Evolutionary conservation across 768 basidiomycete species (phyloP).

Genomic region (Pleurotus eryngii): DNA sequence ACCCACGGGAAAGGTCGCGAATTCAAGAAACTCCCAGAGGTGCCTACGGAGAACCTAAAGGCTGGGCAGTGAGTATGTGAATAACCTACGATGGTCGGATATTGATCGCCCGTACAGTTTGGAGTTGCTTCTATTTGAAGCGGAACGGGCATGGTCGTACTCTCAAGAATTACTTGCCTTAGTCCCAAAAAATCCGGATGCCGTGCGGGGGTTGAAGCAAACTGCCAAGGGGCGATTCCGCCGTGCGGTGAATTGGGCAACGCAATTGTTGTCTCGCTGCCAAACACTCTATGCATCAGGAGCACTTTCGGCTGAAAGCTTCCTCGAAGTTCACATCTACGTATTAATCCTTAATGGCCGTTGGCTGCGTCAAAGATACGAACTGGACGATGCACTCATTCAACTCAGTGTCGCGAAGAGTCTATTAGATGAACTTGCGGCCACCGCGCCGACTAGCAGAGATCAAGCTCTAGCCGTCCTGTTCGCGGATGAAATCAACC

Average conservation of each 20-base stretch:
- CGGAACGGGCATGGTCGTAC: constrained; percentile 90
- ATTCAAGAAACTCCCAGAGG: constrained; percentile 77
- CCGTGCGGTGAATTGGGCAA: constrained; percentile 75
- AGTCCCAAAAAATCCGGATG: constrained; percentile 46
- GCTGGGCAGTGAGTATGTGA: constrained; percentile 73
- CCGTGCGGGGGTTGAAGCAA: constrained; percentile 54
- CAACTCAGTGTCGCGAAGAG: constrained; percentile 77
- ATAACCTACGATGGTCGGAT: constrained; percentile 1
- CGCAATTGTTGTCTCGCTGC: constrained; percentile 69
- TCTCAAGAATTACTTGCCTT: constrained; percentile 71
- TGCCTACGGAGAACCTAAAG: constrained; percentile 67
- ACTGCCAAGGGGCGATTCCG: constrained; percentile 79
- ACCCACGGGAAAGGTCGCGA: constrained; percentile 88
- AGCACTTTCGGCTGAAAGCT: constrained; percentile 52
- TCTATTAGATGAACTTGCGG: constrained; percentile 67
- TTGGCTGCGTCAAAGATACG: constrained; percentile 71
- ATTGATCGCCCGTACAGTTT: constrained; percentile 42
- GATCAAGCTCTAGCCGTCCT: constrained; percentile 86
- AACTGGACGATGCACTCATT: constrained; percentile 71
- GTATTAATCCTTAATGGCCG: constrained; percentile 81
- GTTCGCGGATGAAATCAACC: constrained; percentile 84
- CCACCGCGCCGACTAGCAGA: constrained; percentile 61
- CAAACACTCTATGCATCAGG: constrained; percentile 56
- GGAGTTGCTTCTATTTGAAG: constrained; percentile 82
- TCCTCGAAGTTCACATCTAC: constrained; percentile 75